phyloP scores from a whole-genome alignment of 805 yeast genomes.

The Lachancea mirantina region DNA sequence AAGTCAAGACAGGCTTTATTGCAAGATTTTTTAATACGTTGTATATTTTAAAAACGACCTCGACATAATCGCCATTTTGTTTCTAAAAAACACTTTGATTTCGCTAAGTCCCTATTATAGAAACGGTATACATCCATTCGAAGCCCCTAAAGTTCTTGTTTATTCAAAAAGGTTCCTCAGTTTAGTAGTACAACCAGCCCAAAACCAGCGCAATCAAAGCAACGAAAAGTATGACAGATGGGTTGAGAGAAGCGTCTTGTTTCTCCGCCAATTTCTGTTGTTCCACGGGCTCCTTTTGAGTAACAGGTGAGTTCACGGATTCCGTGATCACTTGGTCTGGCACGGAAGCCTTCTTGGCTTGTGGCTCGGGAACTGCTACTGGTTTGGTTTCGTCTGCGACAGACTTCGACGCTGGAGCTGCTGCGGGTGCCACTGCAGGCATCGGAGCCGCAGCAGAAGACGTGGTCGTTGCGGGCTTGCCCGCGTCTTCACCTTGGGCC shows the following conservation, averaged over 20 bases:
- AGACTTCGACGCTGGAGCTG: constrained; percentile 3
- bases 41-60: constrained; percentile 8
- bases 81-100: too few species aligned
- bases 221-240: constrained; percentile 43
- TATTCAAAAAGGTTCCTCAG: too few species aligned
- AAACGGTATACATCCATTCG: too few species aligned
- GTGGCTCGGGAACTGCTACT: constrained; percentile 1
- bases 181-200: constrained; percentile 66
- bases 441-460: neutral
- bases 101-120: too few species aligned
- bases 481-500: constrained; percentile 1
- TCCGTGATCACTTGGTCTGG: constrained; percentile 14
- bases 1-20: too few species aligned
- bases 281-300: neutral
- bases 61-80: too few species aligned
- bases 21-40: constrained; percentile 8
- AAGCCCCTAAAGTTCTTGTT: too few species aligned
- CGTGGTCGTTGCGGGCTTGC: constrained; percentile 1
- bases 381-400: constrained; percentile 6
- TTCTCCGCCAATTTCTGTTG: constrained; percentile 7
- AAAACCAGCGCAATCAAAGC: constrained; percentile 50
- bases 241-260: constrained; percentile 45
- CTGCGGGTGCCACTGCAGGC: constrained; percentile 2
- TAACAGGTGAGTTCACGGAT: constrained; percentile 10
- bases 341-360: constrained; percentile 6